Evolutionary conservation across 1,284 basidiomycete species (phyloP), one percentile per base, ranked within the genome.

Genomic region (Ustilago crameri): DNA sequence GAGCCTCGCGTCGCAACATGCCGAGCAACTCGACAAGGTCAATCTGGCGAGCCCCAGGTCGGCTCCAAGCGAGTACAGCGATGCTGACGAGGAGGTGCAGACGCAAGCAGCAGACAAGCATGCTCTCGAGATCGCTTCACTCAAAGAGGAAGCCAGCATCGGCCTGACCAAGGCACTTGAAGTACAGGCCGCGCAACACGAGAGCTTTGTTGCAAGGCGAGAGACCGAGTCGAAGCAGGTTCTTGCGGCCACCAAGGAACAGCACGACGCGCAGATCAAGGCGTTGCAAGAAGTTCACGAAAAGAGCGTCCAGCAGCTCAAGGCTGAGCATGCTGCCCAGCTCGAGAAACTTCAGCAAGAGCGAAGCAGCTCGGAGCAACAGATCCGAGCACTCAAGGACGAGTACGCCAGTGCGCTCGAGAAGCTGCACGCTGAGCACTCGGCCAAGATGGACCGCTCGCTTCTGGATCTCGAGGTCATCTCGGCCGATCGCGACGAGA

Each of bases 381-480:
- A 56, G 24, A 51, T 67, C 20, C 27, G 49, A 3, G 44, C 43
- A 5, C 42, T 66, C 37, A 34, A 51, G 20, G 20, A 41, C 3
- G 57, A 67, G 8, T 58, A 71, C 51, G 46, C 42, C 15, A 44
- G 24, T 34, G 24, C 37, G 20, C 55, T 63, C 10, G 57, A 56
- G 14, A 37, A 45, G 50, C 7, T 65, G 40, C 50, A 51, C 20
- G 47, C 51, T 2, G 59, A 70, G 40, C 74, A 67, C 17, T 45
- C 48, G 2, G 50, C 59, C 40, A 62, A 73, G 56, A 66, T 75
- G 5, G 62, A 72, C 5, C 61, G 60, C 20, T 44, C 47, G 9
- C 10, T 57, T 32, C 46, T 65, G 35, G 74, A 75, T 44, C 58
- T 69, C 18, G 57, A 74, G 34, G 42, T 62, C n/a, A 54, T 56